These are phyloP conservation scores for Trypethelium eluteriae DNA, from an alignment of 495 filamentous ascomycete species.

Conservation along the genomic window DNA sequence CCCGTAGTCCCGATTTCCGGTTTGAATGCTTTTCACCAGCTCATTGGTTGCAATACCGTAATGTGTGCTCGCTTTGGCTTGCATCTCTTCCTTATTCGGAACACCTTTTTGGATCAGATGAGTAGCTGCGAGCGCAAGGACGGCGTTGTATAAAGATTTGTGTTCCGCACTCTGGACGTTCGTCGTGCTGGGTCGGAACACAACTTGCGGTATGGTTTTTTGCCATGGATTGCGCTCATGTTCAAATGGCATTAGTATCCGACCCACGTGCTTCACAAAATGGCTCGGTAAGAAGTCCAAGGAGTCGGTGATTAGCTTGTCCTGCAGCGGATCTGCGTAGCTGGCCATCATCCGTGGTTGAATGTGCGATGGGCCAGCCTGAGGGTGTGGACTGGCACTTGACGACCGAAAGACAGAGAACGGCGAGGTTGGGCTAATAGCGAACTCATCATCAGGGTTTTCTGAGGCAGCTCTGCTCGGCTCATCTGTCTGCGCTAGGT, in stretches of 20 bases:
- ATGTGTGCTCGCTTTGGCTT: background rate
- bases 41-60: constrained; percentile 3
- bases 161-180: background rate
- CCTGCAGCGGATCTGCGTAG: background rate
- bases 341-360: background rate
- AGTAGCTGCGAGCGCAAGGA: constrained; percentile 4
- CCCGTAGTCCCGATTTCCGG: background rate
- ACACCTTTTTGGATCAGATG: constrained; percentile 3
- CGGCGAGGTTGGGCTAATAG: constrained; percentile 4
- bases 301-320: background rate
- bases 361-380: background rate
- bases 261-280: constrained; percentile 1
- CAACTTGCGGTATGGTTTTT: background rate
- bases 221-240: constrained; percentile 6
- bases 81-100: constrained; percentile 7
- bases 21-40: background rate
- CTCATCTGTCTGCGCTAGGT: constrained; percentile 1
- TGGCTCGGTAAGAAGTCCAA: background rate
- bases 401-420: constrained; percentile 7
- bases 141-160: background rate
- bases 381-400: background rate
- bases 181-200: background rate
- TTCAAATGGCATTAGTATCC: constrained; percentile 5
- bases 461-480: background rate
- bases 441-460: background rate